Percentiles rank a stretch among this genome's conserved stretches.
These are phyloP conservation scores for Kazachstania psychrophila DNA, from an alignment of 805 yeast species.

Conservation along the genomic window DNA sequence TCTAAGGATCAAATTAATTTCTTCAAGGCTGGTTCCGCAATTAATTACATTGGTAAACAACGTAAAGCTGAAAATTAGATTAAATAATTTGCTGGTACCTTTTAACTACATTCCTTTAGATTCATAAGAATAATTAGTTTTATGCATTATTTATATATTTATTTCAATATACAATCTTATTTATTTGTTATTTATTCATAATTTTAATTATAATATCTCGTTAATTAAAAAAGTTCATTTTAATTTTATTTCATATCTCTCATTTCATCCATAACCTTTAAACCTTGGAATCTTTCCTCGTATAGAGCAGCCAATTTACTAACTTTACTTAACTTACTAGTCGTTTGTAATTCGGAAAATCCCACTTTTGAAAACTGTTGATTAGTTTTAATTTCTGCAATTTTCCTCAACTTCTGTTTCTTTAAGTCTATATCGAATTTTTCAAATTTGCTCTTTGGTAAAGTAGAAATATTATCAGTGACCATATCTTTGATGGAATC, in stretches of 20 bases:
- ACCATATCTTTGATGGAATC: conserved; percentile 9
- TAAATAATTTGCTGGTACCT: neutral
- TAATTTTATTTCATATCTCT: conserved; percentile 11
- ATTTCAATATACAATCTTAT: neutral
- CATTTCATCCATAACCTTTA: conserved; percentile 30
- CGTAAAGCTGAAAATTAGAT: conserved; percentile 23
- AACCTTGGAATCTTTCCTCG: conserved; percentile 45
- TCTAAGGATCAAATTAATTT: conserved; percentile 91
- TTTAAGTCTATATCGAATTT: conserved; percentile 24
- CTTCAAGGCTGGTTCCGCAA: conserved; percentile 96
- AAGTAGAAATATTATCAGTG: conserved; percentile 5
- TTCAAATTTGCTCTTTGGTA: conserved; percentile 15
- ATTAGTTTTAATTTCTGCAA: conserved; percentile 6
- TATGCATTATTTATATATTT: conserved; percentile 1
- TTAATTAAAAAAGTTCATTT: neutral
- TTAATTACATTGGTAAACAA: conserved; percentile 74
- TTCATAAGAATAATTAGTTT: neutral
- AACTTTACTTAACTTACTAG: conserved; percentile 54
- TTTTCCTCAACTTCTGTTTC: conserved; percentile 6
- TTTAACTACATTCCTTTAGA: neutral
- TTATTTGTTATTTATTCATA: conserved; percentile 1
- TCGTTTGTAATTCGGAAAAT: conserved; percentile 37
- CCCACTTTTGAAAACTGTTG: conserved; percentile 29
- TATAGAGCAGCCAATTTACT: conserved; percentile 53
- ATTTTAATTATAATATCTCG: neutral